phyloP scores from a whole-genome alignment of 1,139 yeast species.

The Hanseniaspora sp. region DNA sequence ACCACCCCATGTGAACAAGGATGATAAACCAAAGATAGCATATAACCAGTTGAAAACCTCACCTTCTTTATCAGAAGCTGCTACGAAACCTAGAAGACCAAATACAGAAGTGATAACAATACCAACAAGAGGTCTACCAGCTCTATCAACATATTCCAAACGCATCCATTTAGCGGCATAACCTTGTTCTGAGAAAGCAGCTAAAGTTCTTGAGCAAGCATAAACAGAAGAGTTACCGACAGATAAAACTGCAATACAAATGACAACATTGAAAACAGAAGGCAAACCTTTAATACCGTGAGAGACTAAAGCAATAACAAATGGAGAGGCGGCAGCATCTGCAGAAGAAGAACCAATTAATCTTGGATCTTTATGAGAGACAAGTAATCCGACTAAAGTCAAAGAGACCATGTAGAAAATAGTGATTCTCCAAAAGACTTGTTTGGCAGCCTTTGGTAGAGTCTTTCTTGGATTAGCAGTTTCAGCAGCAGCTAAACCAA shows the following conservation, averaged over 20 bases:
- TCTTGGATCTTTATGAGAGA: slow-evolving; percentile 35
- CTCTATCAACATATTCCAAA: slow-evolving; percentile 48
- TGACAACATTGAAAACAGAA: slow-evolving; percentile 42
- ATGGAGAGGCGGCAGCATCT: slow-evolving; percentile 50
- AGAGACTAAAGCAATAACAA: slow-evolving; percentile 46
- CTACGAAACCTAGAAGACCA: slow-evolving; percentile 51
- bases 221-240: slow-evolving; percentile 62
- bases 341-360: slow-evolving; percentile 35
- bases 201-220: slow-evolving; percentile 55
- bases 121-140: slow-evolving; percentile 57
- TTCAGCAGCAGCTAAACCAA: slow-evolving; percentile 87
- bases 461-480: slow-evolving; percentile 63
- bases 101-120: slow-evolving; percentile 39
- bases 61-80: slow-evolving; percentile 46
- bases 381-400: slow-evolving; percentile 38
- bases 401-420: slow-evolving; percentile 46
- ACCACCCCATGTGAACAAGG: slow-evolving; percentile 58
- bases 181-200: slow-evolving; percentile 54
- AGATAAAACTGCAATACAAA: slow-evolving; percentile 52
- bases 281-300: slow-evolving; percentile 48
- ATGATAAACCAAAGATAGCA: slow-evolving; percentile 57
- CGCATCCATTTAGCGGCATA: slow-evolving; percentile 44
- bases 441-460: slow-evolving; percentile 64
- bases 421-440: slow-evolving; percentile 61
- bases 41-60: slow-evolving; percentile 56